Base-by-base conservation (phyloP, 2,329 filamentous ascomycete genomes). In the Ophiostoma perfectum region DNA sequence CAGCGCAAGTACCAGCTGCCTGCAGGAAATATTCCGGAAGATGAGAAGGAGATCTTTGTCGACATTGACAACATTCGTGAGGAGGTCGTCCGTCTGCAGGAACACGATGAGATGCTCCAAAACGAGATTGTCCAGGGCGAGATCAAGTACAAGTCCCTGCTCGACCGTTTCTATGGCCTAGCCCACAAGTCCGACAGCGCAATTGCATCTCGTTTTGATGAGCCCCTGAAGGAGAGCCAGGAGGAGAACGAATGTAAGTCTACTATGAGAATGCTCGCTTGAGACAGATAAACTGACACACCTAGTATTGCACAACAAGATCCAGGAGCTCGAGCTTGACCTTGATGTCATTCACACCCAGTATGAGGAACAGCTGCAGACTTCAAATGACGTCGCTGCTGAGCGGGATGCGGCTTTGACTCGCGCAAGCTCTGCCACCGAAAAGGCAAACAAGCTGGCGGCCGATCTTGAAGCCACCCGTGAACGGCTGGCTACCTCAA, bases 51-150 rank as follows among this genome's bases (percentile, higher is more conserved):
- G 65, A 73, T 73, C 16, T 72, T 73, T 68, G 71, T 79, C 74
- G 71, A 78, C 75, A 69, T 78, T 73, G 68, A 78, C 70, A 68
- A 77, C 72, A 66, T 76, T 74, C 66, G 76, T 71, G 66, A 78
- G 58, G 67, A 79, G 74, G 75, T 76, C 5, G 66, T 69, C 14
- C 70, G 70, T 11, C 70, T 73, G 62, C 71, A 72, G 67, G 72
- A 73, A 64, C 71, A 73, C 64, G 70, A 73, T 60, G 71, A 73
- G 70, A 73, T 73, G 72, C 72, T 73, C 27, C 72, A 72, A 49
- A 69, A 70, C 55, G 72, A 73, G 62, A 72, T 73, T 16, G 16
- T 70, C 5, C 69, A 72, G 63, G 70, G 71, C 69, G 71, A 73
- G 68, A 41, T 49, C 55, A 73, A 73, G 67, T 72, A 70, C 67